A percentile compares a stretch with the other conserved stretches of the same genome.
Conservation (phyloP, 1,284 basidiomycete genomes). For the Psilocybe mexicana region DNA sequence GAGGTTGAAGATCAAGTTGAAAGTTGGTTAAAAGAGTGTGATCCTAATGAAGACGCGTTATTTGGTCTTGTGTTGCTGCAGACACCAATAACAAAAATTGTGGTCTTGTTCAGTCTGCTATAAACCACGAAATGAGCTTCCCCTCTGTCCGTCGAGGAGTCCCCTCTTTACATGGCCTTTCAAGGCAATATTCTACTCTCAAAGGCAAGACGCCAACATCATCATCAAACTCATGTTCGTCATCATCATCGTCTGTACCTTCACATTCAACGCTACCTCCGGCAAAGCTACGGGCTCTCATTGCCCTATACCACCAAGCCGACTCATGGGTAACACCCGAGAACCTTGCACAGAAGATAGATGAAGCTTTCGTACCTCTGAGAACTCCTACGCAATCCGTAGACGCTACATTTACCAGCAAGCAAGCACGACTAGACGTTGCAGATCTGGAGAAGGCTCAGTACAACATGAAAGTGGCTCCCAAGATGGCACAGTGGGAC, state of each 20-base stretch:
- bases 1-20: no score
- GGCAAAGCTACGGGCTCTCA: constrained; percentile 69
- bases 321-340: constrained; percentile 68
- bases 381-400: neutral
- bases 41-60: constrained; percentile 15
- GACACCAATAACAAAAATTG: neutral
- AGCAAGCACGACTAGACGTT: constrained; percentile 17
- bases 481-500: constrained; percentile 45
- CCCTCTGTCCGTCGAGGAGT: constrained; percentile 15
- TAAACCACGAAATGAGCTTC: constrained; percentile 18
- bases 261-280: constrained; percentile 42
- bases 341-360: constrained; percentile 62
- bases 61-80: constrained; percentile 19
- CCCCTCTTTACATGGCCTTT: constrained; percentile 11
- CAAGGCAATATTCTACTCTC: constrained; percentile 11
- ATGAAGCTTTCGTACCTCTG: constrained; percentile 51
- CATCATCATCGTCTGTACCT: constrained; percentile 20
- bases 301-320: constrained; percentile 72
- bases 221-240: constrained; percentile 5
- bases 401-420: neutral
- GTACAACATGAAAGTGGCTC: constrained; percentile 29
- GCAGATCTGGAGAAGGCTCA: constrained; percentile 28
- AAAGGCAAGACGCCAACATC: neutral
- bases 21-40: no score
- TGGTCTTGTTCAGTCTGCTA: neutral